A percentile compares a stretch with the other conserved stretches of the same genome.
These are phyloP conservation scores for Phaffia tasmanica DNA, from an alignment of 768 basidiomycete species.

Conservation along the genomic window DNA sequence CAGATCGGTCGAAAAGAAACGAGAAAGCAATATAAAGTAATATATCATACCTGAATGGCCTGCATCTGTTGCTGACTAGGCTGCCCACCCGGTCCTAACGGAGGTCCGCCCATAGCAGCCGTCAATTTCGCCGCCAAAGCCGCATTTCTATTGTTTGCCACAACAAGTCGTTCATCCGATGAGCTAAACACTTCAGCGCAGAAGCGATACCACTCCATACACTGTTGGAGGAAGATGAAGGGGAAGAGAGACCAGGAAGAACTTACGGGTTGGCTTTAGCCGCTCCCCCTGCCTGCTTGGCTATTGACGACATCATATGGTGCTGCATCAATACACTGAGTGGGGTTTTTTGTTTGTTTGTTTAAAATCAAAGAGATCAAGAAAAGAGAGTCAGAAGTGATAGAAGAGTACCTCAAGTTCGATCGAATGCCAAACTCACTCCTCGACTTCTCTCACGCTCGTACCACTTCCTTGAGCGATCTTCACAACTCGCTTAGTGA, in stretches of 20 bases:
- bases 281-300: conserved; percentile 70
- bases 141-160: conserved; percentile 14
- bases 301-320: conserved; percentile 98
- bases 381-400: not conserved
- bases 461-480: conserved; percentile 92
- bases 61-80: conserved; percentile 87
- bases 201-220: not conserved
- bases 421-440: conserved; percentile 37
- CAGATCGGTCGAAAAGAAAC: not conserved
- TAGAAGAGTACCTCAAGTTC: not conserved
- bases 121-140: conserved; percentile 57
- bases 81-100: conserved; percentile 75
- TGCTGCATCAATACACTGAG: conserved; percentile 74
- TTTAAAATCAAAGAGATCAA: not conserved
- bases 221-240: not conserved
- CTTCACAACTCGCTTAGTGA: conserved; percentile 80
- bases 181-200: too few species aligned
- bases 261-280: conserved; percentile 66
- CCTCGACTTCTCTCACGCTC: conserved; percentile 93
- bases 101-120: conserved; percentile 68
- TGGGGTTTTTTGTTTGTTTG: not conserved
- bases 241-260: not conserved
- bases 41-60: conserved; percentile 67
- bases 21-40: too few species aligned
- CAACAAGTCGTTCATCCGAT: not conserved